phyloP scores from a whole-genome alignment of 768 basidiomycete genomes.

The Tulasnella sp. region DNA sequence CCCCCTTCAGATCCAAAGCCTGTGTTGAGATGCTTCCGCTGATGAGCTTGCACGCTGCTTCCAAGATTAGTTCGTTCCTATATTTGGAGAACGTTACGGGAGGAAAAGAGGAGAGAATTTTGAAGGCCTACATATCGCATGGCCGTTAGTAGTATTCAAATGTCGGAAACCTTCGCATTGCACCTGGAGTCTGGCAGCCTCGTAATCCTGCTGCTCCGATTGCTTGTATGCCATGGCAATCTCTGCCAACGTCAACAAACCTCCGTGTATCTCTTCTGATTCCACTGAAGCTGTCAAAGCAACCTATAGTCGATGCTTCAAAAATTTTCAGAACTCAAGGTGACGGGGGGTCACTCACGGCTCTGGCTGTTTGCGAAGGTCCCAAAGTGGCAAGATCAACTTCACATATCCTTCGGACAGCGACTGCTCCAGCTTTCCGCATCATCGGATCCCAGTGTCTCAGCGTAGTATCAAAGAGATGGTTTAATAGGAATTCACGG shows the following conservation, averaged over 20 bases:
- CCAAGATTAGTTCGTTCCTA: slow-evolving; percentile 59
- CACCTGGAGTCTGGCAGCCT: slow-evolving; percentile 14
- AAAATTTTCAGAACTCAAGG: slow-evolving; percentile 15
- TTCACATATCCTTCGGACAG: slow-evolving; percentile 56
- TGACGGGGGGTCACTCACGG: slow-evolving; percentile 33
- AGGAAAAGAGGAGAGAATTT: slow-evolving; percentile 44
- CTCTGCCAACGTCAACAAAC: slow-evolving; percentile 60
- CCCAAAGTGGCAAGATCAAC: slow-evolving; percentile 46
- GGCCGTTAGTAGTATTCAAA: neutral
- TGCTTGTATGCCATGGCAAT: slow-evolving; percentile 50
- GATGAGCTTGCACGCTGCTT: slow-evolving; percentile 62
- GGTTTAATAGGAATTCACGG: slow-evolving; percentile 51
- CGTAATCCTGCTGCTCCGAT: neutral
- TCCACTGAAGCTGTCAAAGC: slow-evolving; percentile 4
- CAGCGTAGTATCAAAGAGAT: slow-evolving; percentile 60
- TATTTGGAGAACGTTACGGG: slow-evolving; percentile 48
- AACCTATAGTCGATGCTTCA: neutral
- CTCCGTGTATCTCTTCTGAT: slow-evolving; percentile 58
- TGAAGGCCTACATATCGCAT: slow-evolving; percentile 45
- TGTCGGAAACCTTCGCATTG: neutral
- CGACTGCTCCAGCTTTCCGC: slow-evolving; percentile 64
- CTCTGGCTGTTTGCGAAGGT: slow-evolving; percentile 36
- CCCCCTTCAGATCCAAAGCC: slow-evolving; percentile 33
- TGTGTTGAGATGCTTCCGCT: slow-evolving; percentile 47
- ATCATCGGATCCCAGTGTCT: slow-evolving; percentile 84